Conservation (phyloP, 768 basidiomycete species). For the Agaricus subrufescens region DNA sequence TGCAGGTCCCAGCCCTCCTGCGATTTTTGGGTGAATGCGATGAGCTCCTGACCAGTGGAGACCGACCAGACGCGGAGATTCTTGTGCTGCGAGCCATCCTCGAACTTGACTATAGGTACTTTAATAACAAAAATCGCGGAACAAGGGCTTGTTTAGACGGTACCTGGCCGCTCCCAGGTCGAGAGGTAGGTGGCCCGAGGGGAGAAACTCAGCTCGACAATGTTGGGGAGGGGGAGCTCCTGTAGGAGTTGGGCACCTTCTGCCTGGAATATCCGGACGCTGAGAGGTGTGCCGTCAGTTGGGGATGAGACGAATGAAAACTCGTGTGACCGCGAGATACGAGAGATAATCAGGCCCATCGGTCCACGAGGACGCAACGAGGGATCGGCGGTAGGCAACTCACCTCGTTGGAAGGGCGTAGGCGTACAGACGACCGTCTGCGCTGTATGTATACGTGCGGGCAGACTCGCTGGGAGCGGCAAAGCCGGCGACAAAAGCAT, state of each 20-base stretch:
- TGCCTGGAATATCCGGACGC: constrained; percentile 75
- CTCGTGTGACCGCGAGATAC: constrained; percentile 9
- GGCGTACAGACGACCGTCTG: constrained; percentile 83
- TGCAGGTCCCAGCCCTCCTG: constrained; percentile 89
- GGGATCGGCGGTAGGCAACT: constrained; percentile 25
- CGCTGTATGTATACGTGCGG: constrained; percentile 76
- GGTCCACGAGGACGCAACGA: constrained; percentile 17
- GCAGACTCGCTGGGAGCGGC: constrained; percentile 64
- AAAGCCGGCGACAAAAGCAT: constrained; percentile 59
- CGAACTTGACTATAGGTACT: constrained; percentile 62
- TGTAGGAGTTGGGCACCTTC: constrained; percentile 68
- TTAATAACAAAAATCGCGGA: not conserved
- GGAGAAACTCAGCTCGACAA: constrained; percentile 86
- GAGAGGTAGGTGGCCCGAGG: constrained; percentile 91
- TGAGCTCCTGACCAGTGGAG: constrained; percentile 82
- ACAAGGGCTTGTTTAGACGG: constrained; percentile 13
- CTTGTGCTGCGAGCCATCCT: constrained; percentile 88
- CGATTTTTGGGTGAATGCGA: constrained; percentile 86
- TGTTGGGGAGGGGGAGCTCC: constrained; percentile 69
- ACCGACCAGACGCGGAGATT: constrained; percentile 90
- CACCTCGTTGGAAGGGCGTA: constrained; percentile 75
- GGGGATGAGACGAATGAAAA: not conserved
- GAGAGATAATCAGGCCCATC: constrained; percentile 13
- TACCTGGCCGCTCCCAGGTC: constrained; percentile 90
- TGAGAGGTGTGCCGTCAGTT: constrained; percentile 23